These are phyloP conservation scores for Pelargonium exstipulatum DNA, from an alignment of 441 rosid genomes.

Conservation along the genomic window DNA sequence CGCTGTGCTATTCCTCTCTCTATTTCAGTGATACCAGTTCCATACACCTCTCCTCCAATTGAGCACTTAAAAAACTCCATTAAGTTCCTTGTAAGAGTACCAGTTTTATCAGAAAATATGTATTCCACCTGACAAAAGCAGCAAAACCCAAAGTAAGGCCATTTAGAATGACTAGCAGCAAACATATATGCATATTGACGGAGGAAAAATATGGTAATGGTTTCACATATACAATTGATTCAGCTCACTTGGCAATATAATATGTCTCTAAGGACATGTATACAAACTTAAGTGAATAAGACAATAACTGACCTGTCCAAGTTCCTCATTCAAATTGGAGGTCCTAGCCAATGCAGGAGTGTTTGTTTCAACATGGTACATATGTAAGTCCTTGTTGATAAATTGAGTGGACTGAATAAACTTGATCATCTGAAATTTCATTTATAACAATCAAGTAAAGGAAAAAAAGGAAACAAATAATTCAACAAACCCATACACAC, in stretches of 20 bases:
- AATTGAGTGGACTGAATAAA: conserved; percentile 92
- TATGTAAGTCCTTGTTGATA: conserved; percentile 85
- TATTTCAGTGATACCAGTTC: conserved; percentile 90
- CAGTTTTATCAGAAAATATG: conserved; percentile 97
- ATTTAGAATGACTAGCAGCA: neutral
- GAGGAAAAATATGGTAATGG: neutral
- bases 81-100: conserved; percentile 94
- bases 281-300: conserved; percentile 7
- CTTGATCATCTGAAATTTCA: conserved; percentile 79
- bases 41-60: conserved; percentile 93
- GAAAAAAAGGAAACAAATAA: conserved; percentile 9
- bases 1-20: conserved; percentile 78
- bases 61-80: conserved; percentile 99
- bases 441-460: conserved; percentile 17
- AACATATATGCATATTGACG: neutral
- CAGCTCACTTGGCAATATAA: neutral
- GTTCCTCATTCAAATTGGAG: conserved; percentile 97
- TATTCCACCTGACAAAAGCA: conserved; percentile 75
- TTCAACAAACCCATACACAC: conserved; percentile 19
- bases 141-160: conserved; percentile 16
- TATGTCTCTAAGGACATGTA: neutral
- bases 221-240: neutral
- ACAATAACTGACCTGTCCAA: conserved; percentile 75
- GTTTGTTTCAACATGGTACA: conserved; percentile 87
- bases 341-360: conserved; percentile 97